Percentiles rank a stretch among this genome's conserved stretches.
These are phyloP conservation scores for Pholiota adiposa DNA, from an alignment of 1,284 basidiomycete genomes.

Conservation along the genomic window DNA sequence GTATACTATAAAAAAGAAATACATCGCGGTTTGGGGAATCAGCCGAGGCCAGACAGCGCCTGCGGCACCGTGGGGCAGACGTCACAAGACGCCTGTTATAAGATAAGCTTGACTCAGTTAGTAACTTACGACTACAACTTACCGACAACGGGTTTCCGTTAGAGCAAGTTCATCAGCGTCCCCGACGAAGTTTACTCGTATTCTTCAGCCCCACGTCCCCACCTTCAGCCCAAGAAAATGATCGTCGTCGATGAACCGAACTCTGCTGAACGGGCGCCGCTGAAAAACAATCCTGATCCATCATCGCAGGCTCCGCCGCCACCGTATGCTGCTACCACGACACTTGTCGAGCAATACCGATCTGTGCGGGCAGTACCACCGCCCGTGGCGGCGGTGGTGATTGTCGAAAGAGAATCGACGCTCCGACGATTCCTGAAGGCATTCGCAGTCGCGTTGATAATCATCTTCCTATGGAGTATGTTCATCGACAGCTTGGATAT, in stretches of 20 bases:
- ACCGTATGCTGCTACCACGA: slow-evolving; percentile 5
- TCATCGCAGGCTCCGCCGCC: slow-evolving; percentile 13
- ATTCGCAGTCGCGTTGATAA: slow-evolving; percentile 17
- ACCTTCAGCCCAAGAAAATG: slow-evolving; percentile 3
- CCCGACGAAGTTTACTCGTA: not conserved
- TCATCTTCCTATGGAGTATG: slow-evolving; percentile 23
- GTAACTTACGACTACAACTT: not conserved
- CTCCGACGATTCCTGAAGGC: slow-evolving; percentile 20
- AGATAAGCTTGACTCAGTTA: not conserved
- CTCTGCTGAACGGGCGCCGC: slow-evolving; percentile 21
- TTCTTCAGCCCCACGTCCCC: no score
- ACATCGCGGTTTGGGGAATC: not conserved
- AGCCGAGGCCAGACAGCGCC: not conserved
- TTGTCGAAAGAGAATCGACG: slow-evolving; percentile 3
- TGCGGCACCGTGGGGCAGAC: not conserved
- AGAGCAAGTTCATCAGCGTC: not conserved
- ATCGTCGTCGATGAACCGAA: slow-evolving; percentile 15
- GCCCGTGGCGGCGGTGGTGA: not conserved
- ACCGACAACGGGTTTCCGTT: not conserved
- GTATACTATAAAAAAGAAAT: not conserved
- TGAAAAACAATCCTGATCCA: slow-evolving; percentile 9
- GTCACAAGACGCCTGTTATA: not conserved
- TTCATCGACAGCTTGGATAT: slow-evolving; percentile 21
- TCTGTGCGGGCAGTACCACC: not conserved
- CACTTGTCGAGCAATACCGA: not conserved